A percentile compares a stretch with the other conserved stretches of the same genome.
Conservation (phyloP, 768 basidiomycete genomes). For the Pisolithus orientalis region DNA sequence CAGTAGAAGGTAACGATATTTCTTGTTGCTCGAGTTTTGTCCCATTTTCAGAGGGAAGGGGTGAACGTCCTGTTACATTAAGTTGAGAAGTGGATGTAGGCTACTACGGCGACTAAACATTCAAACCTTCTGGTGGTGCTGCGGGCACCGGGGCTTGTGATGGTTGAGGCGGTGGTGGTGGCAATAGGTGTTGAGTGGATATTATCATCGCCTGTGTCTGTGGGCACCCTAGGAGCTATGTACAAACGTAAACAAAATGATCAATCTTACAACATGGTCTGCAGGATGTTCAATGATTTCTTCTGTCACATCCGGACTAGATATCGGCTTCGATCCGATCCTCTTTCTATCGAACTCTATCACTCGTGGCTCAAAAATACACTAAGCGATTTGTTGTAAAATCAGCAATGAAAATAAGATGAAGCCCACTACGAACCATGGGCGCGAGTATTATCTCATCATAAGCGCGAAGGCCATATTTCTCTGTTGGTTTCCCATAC, state of each 20-base stretch:
- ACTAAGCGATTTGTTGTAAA: constrained; percentile 38
- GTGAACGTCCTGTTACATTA: constrained; percentile 14
- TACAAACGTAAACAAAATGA: neutral
- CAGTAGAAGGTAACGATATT: constrained; percentile 25
- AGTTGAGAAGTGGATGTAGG: neutral
- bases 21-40: constrained; percentile 32
- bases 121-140: constrained; percentile 23
- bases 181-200: constrained; percentile 75
- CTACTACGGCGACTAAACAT: neutral
- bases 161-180: constrained; percentile 23
- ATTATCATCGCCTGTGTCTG: constrained; percentile 91
- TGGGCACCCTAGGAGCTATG: constrained; percentile 3
- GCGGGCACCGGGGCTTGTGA: constrained; percentile 16
- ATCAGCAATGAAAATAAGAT: neutral
- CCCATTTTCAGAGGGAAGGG: constrained; percentile 16
- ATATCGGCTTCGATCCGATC: constrained; percentile 40
- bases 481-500: constrained; percentile 70
- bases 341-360: constrained; percentile 84
- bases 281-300: constrained; percentile 57
- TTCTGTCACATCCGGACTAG: constrained; percentile 60
- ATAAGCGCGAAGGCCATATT: constrained; percentile 86
- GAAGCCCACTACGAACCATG: constrained; percentile 52
- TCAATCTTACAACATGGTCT: constrained; percentile 41
- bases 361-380: constrained; percentile 88
- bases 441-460: constrained; percentile 95